Evolutionary conservation across 805 yeast genomes (phyloP), one percentile per base, ranked within the genome.

Genomic region (Saitoella complicata): DNA sequence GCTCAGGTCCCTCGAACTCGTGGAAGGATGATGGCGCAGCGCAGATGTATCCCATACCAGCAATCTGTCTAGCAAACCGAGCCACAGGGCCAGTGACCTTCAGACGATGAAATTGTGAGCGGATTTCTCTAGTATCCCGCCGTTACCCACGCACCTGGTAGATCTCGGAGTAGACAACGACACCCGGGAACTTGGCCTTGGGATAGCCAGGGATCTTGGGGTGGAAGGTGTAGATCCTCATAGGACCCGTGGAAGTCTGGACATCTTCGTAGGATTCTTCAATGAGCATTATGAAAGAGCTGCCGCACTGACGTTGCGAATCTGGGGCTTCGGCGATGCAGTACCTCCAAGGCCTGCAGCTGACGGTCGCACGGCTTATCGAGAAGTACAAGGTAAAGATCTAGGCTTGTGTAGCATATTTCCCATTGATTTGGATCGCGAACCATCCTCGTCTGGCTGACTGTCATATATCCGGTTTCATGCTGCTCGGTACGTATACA

Each of bases 11-110:
- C 43, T 68, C 77, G 55, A 78, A 81, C 58, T 81, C 80, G 59
- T 81, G 93, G 60, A 81, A 81, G 39, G 79, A 76, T 2, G 84
- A 76, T 1, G 91, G 91, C 29, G 80, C 78, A n/a, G 77, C 81
- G 31, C 75, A 85, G 42, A 81, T 76, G 59, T 72, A 81, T 0
- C 93, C 93, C 56, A 78, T 80, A 21, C 83, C 76, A 1, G 88
- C 88, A 54, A 81, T 81, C 51, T 72, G 77, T 53, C 78, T 78
- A 32, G 84, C 88, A 56, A 81, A 77, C 49, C 91, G 65, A 5
- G 80, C 64, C 31, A 81, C 93, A 3, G 93, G 91, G 0, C 93
- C 93, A 6, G 84, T 45, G 10, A 67, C 30, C n/a, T 29, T 12
- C 6, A 13, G 21, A 21, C 21, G 21, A 21, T 21, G 21, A 21